A percentile compares a stretch with the other conserved stretches of the same genome.
phyloP scores from a whole-genome alignment of 768 basidiomycete genomes.

The Rossbeevera mucosa region DNA sequence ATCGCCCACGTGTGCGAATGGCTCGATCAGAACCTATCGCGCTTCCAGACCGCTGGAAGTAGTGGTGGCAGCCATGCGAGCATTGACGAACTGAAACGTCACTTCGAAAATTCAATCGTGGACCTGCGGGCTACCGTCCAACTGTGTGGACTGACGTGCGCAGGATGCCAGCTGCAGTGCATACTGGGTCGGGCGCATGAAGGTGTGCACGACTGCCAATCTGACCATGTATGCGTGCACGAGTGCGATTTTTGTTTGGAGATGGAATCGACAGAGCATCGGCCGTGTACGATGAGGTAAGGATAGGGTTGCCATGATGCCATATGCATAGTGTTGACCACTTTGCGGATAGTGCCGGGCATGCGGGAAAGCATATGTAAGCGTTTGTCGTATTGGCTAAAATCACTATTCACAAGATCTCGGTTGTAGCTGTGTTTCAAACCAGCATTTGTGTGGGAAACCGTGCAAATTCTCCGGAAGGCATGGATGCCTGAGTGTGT shows the following conservation, averaged over 20 bases:
- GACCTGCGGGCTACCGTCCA: slow-evolving; percentile 44
- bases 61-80: slow-evolving; percentile 31
- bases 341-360: slow-evolving; percentile 46
- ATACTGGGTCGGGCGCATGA: slow-evolving; percentile 44
- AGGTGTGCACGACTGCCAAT: slow-evolving; percentile 45
- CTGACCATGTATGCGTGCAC: slow-evolving; percentile 44
- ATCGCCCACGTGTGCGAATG: slow-evolving; percentile 47
- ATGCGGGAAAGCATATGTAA: slow-evolving; percentile 52
- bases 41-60: slow-evolving; percentile 35
- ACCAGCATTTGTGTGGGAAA: slow-evolving; percentile 52
- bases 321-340: neutral
- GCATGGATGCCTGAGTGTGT: slow-evolving; percentile 48
- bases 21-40: slow-evolving; percentile 44
- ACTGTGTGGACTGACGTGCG: slow-evolving; percentile 48
- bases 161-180: slow-evolving; percentile 46
- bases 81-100: slow-evolving; percentile 42
- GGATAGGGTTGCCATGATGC: slow-evolving; percentile 12
- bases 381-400: slow-evolving; percentile 2
- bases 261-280: slow-evolving; percentile 27
- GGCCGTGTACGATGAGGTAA: slow-evolving; percentile 45
- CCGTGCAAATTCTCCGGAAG: slow-evolving; percentile 43
- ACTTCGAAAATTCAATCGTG: slow-evolving; percentile 39
- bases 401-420: neutral
- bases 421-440: slow-evolving; percentile 45
- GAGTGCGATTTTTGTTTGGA: slow-evolving; percentile 39